These are phyloP conservation scores for Solanum clarkiae DNA, from an alignment of 257 asterid species.

Conservation along the genomic window DNA sequence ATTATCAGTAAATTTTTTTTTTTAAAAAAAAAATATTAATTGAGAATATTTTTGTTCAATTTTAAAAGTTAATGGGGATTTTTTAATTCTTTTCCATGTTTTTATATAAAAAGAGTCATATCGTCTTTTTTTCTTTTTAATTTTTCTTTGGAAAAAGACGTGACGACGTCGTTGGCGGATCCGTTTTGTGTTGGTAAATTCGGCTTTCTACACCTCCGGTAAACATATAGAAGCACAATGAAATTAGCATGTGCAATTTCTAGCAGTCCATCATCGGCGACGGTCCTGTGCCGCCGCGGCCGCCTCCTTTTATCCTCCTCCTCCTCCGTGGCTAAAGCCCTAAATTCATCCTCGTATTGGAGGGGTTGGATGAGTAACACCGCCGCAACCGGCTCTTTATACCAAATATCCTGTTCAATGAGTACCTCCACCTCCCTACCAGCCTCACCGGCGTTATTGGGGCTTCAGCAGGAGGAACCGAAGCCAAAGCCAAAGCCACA, in stretches of 20 bases:
- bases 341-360: conserved; percentile 1
- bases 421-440: conserved; percentile 5
- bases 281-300: conserved; percentile 12
- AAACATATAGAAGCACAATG: not conserved
- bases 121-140: too few species aligned
- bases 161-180: not conserved
- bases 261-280: conserved; percentile 20
- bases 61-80: not conserved
- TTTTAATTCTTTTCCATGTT: not conserved
- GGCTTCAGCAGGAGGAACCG: conserved; percentile 2
- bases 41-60: not conserved
- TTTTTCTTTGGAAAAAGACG: not conserved
- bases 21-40: not conserved
- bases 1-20: not conserved
- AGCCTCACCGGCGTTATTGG: conserved; percentile 5
- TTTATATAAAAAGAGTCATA: too few species aligned
- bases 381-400: not conserved
- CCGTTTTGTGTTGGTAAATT: not conserved
- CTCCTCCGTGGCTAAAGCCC: conserved; percentile 14
- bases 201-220: not conserved
- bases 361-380: not conserved
- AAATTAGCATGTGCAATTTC: not conserved
- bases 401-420: conserved; percentile 27
- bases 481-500: conserved; percentile 27
- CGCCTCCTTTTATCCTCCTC: conserved; percentile 13